Base-by-base conservation (phyloP, 768 basidiomycete species). In the Hirschioporus abietinus region DNA sequence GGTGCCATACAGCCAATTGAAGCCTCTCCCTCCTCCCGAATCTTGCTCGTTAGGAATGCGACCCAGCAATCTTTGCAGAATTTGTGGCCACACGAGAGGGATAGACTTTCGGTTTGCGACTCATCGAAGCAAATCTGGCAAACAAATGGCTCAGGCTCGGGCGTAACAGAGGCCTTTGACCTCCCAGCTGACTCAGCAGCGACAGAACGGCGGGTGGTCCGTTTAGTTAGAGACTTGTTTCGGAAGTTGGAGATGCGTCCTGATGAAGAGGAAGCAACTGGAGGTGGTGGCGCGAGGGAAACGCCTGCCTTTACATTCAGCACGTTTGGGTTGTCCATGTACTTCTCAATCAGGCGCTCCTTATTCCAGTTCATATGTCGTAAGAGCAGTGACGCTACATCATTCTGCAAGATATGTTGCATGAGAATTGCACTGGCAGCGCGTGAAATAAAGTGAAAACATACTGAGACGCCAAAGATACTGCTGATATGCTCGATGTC, bases 91-190 rank as follows among this genome's bases (percentile, higher is more conserved):
- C 97, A 99, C 17, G 84, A 81, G 52, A 97, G 83, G 18, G 91
- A 80, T 35, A 91, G 82, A 1, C 88, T 89, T 66, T 85, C 82
- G 10, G 85, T 78, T 69, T 80, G 77, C 24, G 82, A 77, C 70
- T 95, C 92, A 74, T 92, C 91, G 77, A 89, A 99, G 80, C 97
- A 99, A 75, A 99, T 92, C 3, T 94, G 92, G 78, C 97, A 99
- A 35, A 91, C 82, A 77, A 96, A 96, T 23, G 87, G 80, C 59
- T 83, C 81, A 35, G 74, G 71, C 63, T 73, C 70, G 71, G 64
- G 69, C 68, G 61, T 70, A 73, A 73, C 64, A 18, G 74, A 66
- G 65, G 64, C 57, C 73, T 73, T 72, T 25, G 60, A 3, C 30
- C 30, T 61, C 60, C 25, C 60, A 15, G 60, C 60, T 34, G 24